Base-by-base conservation (phyloP, 208 protist genomes). In the Leishmania gerbilli region DNA sequence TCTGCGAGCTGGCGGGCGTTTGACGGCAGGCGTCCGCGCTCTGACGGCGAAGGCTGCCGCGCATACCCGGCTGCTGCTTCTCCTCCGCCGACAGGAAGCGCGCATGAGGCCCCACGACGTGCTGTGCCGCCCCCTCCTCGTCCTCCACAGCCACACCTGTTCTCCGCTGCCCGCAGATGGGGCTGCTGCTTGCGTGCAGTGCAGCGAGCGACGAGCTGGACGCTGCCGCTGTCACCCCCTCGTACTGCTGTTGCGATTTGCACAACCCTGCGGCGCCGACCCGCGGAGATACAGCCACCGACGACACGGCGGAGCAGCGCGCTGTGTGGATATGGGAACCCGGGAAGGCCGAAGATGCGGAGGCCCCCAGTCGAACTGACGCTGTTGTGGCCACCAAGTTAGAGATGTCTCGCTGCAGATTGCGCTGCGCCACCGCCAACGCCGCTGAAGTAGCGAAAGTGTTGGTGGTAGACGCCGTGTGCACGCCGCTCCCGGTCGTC, bases 341-440 rank as follows among this genome's bases (percentile, higher is more conserved):
- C 7, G 71, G 58, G 27, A 60, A 19, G 51, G 71, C 9, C 31
- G 71, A 62, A 60, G 71, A 60, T 2, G 47, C 71, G 31, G 71
- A 62, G 37, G 76, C 17, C 8, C 34, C 21, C 24, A 74, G 78
- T 69, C 79, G 83, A 27, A 64, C 83, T 8, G 83, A 68, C 2
- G 76, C 79, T 9, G 85, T 79, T 5, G 82, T 76, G 71, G 82
- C 81, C 9, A 89, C 85, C 31, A 89, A 62, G 42, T 64, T 80
- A 1, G 82, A 89, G 42, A 89, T 89, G 67, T 85, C 79, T 31
- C 74, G 65, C 51, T 89, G 85, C 65, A 89, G 67, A 31, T 81
- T 82, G 13, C 81, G 81, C 71, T 84, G 80, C 71, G 76, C 62
- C 56, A 77, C 62, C 5, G 79, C 78, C 13, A 78, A 47, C 5